A percentile compares a stretch with the other conserved stretches of the same genome.
Conservation (phyloP, 352 stramenopile species). For the Pythium brassicae region DNA sequence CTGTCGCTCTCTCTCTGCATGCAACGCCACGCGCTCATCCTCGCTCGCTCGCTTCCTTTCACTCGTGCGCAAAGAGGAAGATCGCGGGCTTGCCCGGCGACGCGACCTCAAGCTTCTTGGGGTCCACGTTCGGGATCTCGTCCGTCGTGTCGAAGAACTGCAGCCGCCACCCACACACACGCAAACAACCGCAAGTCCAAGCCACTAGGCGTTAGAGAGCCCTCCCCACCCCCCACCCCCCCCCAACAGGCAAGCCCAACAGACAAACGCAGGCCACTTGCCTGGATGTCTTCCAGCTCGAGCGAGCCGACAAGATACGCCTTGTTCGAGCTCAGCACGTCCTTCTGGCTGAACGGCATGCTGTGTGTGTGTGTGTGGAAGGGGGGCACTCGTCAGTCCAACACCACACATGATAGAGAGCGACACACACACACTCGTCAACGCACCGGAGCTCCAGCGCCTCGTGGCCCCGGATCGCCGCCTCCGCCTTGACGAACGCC, state of each 20-base stretch:
- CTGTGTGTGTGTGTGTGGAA: too few species aligned
- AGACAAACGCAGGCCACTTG: constrained; percentile 12
- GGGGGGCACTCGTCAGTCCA: constrained; percentile 8
- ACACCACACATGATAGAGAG: constrained; percentile 5
- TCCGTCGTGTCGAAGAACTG: constrained; percentile 80
- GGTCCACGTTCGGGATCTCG: constrained; percentile 63
- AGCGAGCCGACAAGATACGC: constrained; percentile 88
- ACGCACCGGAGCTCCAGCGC: constrained; percentile 89
- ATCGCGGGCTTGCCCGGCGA: constrained; percentile 83
- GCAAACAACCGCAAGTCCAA: background rate
- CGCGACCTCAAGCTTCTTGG: constrained; percentile 82
- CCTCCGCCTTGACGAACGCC: constrained; percentile 94
- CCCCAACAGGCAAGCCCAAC: background rate
- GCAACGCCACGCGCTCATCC: background rate
- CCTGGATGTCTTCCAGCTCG: constrained; percentile 83
- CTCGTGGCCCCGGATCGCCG: constrained; percentile 87
- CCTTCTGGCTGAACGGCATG: constrained; percentile 95
- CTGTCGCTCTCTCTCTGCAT: background rate
- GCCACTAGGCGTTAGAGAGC: too few species aligned
- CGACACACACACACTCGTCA: constrained; percentile 5
- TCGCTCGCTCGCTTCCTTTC: constrained; percentile 14
- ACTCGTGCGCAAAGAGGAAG: constrained; percentile 43
- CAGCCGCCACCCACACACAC: background rate
- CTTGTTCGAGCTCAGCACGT: constrained; percentile 90
- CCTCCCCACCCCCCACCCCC: too few species aligned